Conservation (phyloP, 805 yeast genomes). For the Alloascoidea hylecoeti region DNA sequence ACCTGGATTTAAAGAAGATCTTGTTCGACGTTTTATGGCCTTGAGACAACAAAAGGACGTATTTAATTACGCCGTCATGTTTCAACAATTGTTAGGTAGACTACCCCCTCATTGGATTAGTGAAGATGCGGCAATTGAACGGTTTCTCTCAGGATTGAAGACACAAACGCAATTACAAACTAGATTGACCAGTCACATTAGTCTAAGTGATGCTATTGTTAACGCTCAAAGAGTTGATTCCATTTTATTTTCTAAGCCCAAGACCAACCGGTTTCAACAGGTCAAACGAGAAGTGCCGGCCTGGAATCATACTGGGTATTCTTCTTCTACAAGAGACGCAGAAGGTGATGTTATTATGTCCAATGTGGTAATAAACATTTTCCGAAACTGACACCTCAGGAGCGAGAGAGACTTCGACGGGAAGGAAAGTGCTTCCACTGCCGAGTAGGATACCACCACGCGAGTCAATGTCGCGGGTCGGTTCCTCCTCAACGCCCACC, state of each 20-base stretch:
- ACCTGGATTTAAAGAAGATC: no score
- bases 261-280: no score
- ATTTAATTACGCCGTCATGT: background rate
- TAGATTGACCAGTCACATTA: background rate
- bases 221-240: background rate
- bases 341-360: background rate
- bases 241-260: background rate
- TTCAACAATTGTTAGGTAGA: background rate
- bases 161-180: background rate
- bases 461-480: background rate
- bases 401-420: background rate
- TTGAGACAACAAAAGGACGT: background rate
- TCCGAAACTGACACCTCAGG: background rate
- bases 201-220: background rate
- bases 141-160: background rate
- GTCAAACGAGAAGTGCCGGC: background rate
- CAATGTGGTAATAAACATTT: background rate
- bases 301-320: no score
- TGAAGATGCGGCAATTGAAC: background rate
- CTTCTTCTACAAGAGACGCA: background rate
- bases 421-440: background rate
- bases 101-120: background rate
- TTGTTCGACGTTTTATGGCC: no score
- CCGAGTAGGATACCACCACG: background rate
- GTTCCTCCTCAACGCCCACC: background rate